These are phyloP conservation scores for Tremella mesenterica DNA, from an alignment of 768 basidiomycete genomes.

Conservation along the genomic window DNA sequence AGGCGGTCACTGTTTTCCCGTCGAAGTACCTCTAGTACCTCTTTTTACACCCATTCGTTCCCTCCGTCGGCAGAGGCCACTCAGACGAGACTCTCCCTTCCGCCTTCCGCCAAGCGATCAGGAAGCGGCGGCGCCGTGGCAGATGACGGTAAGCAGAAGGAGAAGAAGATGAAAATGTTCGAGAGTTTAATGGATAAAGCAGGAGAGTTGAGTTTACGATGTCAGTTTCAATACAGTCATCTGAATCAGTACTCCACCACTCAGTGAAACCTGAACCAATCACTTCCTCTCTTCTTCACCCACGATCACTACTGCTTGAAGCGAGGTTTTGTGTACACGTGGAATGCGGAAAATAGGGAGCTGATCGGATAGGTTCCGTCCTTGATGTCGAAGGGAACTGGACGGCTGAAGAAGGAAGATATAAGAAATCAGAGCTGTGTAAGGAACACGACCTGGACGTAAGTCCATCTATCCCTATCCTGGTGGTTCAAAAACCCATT, in stretches of 20 bases:
- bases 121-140: background rate
- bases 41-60: background rate
- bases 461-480: constrained; percentile 42
- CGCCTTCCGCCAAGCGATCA: background rate
- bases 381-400: constrained; percentile 69
- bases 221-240: constrained; percentile 51
- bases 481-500: background rate
- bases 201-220: constrained; percentile 80
- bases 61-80: background rate
- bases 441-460: constrained; percentile 82
- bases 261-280: too few species aligned
- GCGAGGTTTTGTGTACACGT: too few species aligned
- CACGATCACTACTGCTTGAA: too few species aligned
- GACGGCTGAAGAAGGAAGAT: constrained; percentile 46
- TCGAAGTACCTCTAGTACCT: too few species aligned
- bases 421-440: constrained; percentile 83
- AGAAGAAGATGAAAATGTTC: constrained; percentile 35
- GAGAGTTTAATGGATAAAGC: constrained; percentile 51
- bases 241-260: too few species aligned
- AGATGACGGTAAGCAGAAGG: constrained; percentile 23
- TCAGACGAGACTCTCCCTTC: background rate
- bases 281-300: too few species aligned
- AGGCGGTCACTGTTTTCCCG: too few species aligned
- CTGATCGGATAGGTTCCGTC: constrained; percentile 56
- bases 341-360: too few species aligned